Base-by-base conservation (phyloP, 441 rosid genomes). In the Biscutella auriculata region DNA sequence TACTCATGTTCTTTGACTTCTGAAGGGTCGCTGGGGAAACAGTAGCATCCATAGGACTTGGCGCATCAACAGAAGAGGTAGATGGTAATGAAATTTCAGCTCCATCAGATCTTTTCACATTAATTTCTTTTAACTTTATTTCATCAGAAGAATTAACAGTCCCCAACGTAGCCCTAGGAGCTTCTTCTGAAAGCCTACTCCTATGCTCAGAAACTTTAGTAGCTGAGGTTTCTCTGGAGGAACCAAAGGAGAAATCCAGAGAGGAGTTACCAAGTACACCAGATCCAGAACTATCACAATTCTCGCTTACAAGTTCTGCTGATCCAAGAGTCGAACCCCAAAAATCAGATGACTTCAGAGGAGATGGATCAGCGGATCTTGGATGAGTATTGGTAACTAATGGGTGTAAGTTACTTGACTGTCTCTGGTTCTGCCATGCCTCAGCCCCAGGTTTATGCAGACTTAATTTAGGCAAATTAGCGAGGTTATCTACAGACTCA, bases 321-420 rank as follows among this genome's bases (percentile, higher is more conserved):
- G 82, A 54, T 53, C 75, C 77, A 35, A 79, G 74, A 41, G 77
- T 54, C 54, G 76, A 63, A 14, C 77, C 78, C 96, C 92, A 80
- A 63, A 84, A 84, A 69, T 76, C 79, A 66, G 82, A 73, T 58
- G 83, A 74, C 36, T 34, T 60, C 14, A 54, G 62, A 50, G 61
- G 30, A 46, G 57, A 65, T 11, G 65, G 67, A 12, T 68, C 72
- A 51, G 41, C 57, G 30, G 70, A 63, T 72, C 65, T 57, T 51
- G 62, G 63, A 55, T 8, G 34, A 14, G 6, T 55, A 26, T 43
- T 56, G 41, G 33, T 51, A 45, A 28, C 63, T 42, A 40, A 65
- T 36, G 75, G 68, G 46, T 52, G 63, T 67, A 72, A 66, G 57
- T 74, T 53, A 67, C 69, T 55, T 17, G 69, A 33, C 52, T 57